Evolutionary conservation across 1,139 yeast genomes (phyloP).

Genomic region (Schizosaccharomyces versatilis): DNA sequence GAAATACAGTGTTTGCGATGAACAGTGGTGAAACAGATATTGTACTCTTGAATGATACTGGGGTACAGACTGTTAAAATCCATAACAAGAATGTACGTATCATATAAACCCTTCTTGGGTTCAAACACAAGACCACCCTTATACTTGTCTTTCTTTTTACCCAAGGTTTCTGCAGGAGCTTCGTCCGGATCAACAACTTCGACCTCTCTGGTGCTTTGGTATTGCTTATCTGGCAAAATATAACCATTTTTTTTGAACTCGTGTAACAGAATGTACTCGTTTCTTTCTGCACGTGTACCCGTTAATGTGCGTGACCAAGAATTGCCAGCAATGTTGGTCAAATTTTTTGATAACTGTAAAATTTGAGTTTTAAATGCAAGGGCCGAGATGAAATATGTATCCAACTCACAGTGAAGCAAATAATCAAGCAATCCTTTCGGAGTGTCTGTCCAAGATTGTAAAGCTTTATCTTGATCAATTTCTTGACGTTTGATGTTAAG

Average conservation of each 20-base stretch:
- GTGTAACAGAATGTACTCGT: conserved; percentile 78
- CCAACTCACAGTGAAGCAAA: conserved; percentile 42
- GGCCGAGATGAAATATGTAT: conserved; percentile 46
- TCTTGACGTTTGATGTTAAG: conserved; percentile 47
- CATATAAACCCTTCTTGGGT: conserved; percentile 87
- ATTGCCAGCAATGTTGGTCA: conserved; percentile 88
- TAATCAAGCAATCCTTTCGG: conserved; percentile 44
- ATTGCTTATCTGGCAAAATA: conserved; percentile 62
- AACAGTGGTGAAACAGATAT: conserved; percentile 91
- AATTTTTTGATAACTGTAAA: conserved; percentile 67
- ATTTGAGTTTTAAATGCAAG: conserved; percentile 69
- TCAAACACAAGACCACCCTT: conserved; percentile 96
- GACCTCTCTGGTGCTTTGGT: conserved; percentile 5
- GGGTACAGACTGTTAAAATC: conserved; percentile 96
- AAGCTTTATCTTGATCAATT: conserved; percentile 33
- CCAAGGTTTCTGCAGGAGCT: conserved; percentile 19
- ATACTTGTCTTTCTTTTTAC: conserved; percentile 56
- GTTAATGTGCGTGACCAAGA: conserved; percentile 90
- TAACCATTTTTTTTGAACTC: conserved; percentile 66
- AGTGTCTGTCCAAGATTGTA: conserved; percentile 30
- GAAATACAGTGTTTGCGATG: conserved; percentile 31
- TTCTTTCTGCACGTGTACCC: conserved; percentile 93
- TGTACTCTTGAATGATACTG: conserved; percentile 86
- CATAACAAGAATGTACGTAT: conserved; percentile 77
- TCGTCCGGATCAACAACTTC: conserved; percentile 14